Evolutionary conservation across 345 rosid species (phyloP), one percentile per base, ranked within the genome.

Genomic region (Viola odorata): DNA sequence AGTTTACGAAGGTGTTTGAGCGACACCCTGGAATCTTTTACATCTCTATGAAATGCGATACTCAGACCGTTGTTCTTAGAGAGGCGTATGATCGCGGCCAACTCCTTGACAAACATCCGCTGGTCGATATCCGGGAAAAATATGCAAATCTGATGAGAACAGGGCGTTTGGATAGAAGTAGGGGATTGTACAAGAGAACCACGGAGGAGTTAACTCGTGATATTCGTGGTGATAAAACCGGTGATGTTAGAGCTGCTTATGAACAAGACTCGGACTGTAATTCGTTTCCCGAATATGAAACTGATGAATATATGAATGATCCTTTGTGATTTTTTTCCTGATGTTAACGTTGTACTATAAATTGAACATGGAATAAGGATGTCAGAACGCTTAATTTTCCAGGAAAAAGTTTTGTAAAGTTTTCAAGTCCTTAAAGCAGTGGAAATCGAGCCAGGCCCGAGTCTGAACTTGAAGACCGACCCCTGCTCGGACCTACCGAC

Each of bases 21-120:
- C 82, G 94, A 1, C 97, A 88, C 57, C 97, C 97, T 4, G 91
- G 89, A 48, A 85, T 91, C 11, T 91, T 91, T 71, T 84, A 91
- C 74, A 81, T 88, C 48, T 88, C 94, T 16, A 74, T 23, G 72
- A 84, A 81, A 65, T 65, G 77, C 48, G 83, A 80, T 65, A 83
- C 91, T 10, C 91, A 86, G 73, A 88, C 89, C 36, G 81, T 91
- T 53, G 74, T 91, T 41, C 96, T 91, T 41, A 72, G 89, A 72
- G 96, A 88, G 77, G 90, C 85, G 4, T 91, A 86, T 41, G 85
- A 85, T 41, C 67, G 73, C 51, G 77, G 66, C 38, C 57, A 58
- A 58, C 91, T 86, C 12, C 14, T 81, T 65, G 75, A 77, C 41
- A 81, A 75, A 23, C 88, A 86, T 45, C 96, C 90, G 15, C 77